A percentile compares a stretch with the other conserved stretches of the same genome.
Evolutionary conservation across 1,139 yeast species (phyloP).

Genomic region (Saccharomyces hybrid): DNA sequence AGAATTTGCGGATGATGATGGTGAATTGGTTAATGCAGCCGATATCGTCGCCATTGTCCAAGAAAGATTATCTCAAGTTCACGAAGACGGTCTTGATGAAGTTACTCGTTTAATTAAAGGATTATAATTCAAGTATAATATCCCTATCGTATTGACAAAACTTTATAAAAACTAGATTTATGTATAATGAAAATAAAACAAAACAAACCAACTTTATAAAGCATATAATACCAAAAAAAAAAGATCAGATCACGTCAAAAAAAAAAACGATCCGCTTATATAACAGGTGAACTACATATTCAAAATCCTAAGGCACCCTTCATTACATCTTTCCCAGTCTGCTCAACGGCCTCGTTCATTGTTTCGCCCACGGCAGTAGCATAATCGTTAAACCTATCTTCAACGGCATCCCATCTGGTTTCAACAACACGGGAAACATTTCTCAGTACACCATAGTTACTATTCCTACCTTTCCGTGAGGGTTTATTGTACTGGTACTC

Average conservation of each 20-base stretch:
- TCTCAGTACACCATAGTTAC: constrained; percentile 35
- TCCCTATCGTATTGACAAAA: neutral
- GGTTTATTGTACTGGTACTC: constrained; percentile 46
- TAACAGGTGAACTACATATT: neutral
- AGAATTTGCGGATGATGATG: constrained; percentile 82
- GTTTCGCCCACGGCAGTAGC: constrained; percentile 50
- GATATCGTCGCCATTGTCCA: constrained; percentile 52
- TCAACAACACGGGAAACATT: constrained; percentile 43
- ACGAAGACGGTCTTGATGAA: constrained; percentile 40
- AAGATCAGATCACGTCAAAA: neutral
- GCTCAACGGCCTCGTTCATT: constrained; percentile 46
- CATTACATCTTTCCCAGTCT: constrained; percentile 45
- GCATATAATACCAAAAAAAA: neutral
- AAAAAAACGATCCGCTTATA: neutral
- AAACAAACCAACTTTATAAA: neutral
- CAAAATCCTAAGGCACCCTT: constrained; percentile 49
- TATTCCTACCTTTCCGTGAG: constrained; percentile 34
- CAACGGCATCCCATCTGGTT: constrained; percentile 46
- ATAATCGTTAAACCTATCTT: constrained; percentile 50
- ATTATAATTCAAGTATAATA: constrained; percentile 28
- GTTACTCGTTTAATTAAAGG: constrained; percentile 55
- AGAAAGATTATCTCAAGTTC: constrained; percentile 41
- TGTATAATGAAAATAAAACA: neutral
- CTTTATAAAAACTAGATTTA: neutral
- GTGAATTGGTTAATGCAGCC: constrained; percentile 61